A percentile compares a stretch with the other conserved stretches of the same genome.
Evolutionary conservation across 106 monocot genomes (phyloP).

Genomic region (Ottelia alismoides): DNA sequence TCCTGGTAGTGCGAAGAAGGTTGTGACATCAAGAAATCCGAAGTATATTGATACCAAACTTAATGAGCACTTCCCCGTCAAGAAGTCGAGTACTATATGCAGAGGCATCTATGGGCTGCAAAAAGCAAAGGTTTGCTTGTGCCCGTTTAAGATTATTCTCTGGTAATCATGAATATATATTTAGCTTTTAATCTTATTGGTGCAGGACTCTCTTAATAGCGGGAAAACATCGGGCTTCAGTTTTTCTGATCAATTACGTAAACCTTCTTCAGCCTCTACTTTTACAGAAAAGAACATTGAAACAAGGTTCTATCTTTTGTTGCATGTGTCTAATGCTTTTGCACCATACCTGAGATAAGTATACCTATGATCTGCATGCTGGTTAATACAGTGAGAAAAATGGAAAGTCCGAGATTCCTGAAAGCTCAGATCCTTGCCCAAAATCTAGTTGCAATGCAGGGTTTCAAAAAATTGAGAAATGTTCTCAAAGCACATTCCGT

Average conservation of each 20-base stretch:
- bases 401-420: slow-evolving; percentile 3
- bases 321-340: no score
- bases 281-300: no score
- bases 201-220: not conserved
- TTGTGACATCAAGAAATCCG: not conserved
- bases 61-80: slow-evolving; percentile 1
- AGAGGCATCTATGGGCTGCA: not conserved
- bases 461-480: slow-evolving; percentile 47
- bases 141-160: not conserved
- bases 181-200: not conserved
- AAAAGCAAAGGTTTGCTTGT: slow-evolving; percentile 1
- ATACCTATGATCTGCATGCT: no score
- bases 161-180: not conserved
- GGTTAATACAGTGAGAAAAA: slow-evolving; percentile 20
- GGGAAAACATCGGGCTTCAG: not conserved
- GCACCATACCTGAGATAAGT: no score
- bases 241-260: no score
- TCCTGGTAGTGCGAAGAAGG: no score
- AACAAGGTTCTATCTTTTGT: no score
- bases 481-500: slow-evolving; percentile 46
- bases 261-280: no score
- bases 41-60: slow-evolving; percentile 4
- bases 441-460: slow-evolving; percentile 16
- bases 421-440: slow-evolving; percentile 7
- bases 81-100: slow-evolving; percentile 3